Base-by-base conservation (phyloP, 345 rosid species). In the Streptanthus diversifolius region DNA sequence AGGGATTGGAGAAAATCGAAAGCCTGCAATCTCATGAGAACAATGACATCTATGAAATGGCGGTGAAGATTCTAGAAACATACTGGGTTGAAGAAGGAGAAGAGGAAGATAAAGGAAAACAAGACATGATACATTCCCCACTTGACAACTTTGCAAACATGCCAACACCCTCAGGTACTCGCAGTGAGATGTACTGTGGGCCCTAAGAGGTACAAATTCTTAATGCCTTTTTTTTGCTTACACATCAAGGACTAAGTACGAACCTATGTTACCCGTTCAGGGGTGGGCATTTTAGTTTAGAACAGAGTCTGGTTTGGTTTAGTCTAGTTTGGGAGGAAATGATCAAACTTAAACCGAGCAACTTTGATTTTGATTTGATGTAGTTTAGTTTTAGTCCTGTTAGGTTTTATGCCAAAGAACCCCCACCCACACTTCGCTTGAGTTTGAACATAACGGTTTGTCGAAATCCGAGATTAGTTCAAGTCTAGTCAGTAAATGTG, bases 1-100 rank as follows among this genome's bases (percentile, higher is more conserved):
- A 82, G 55, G 91, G 87, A 29, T 73, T 81, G 66, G 84, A 83
- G 56, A 87, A 85, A 71, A 79, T 85, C 8, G 87, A 87, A 60
- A 74, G 82, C 69, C 76, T 87, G 55, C 92, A 85, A 73, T 66
- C 75, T 67, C 85, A 82, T 57, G 83, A 74, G 58, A 80, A 77
- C 49, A 70, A 58, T 13, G 70, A 80, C 41, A 82, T 82, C 15
- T 82, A 77, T 54, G 70, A 71, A 18, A 80, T 35, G 36, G 74
- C 78, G 17, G 77, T 73, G 74, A 81, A 71, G 70, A 57, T 87
- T 80, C 86, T 87, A 0, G 86, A 87, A 80, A 80, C 92, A 36
- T 85, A 83, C 71, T 87, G 89, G 92, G 13, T 80, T 45, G 80
- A 79, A 40, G 83, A 76, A 41, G 71, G 70, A 36, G 79, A 74